These are phyloP conservation scores for Penicillium sp. DNA, from an alignment of 2,329 filamentous ascomycete species.

Conservation along the genomic window DNA sequence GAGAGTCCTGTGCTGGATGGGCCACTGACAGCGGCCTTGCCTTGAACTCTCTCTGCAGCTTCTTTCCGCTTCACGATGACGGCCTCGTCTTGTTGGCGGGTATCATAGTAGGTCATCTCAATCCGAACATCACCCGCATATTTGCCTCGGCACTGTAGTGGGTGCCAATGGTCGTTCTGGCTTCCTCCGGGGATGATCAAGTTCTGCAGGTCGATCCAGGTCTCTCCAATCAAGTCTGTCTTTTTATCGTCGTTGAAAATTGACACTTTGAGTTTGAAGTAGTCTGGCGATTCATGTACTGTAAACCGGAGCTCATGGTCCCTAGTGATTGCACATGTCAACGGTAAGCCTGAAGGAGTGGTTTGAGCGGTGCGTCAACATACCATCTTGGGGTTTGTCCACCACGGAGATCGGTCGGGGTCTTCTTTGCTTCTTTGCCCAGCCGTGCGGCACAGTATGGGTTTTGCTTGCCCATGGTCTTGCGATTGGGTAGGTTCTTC, in stretches of 20 bases:
- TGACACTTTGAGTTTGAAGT: slow-evolving; percentile 91
- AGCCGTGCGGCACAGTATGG: slow-evolving; percentile 92
- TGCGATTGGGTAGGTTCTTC: slow-evolving; percentile 94
- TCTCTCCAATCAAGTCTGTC: slow-evolving; percentile 93
- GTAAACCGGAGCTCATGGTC: slow-evolving; percentile 95
- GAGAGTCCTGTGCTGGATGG: slow-evolving; percentile 34
- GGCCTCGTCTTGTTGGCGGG: slow-evolving; percentile 76
- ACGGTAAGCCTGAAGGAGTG: background rate
- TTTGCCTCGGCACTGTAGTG: slow-evolving; percentile 82
- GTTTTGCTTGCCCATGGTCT: slow-evolving; percentile 98
- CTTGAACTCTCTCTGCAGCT: slow-evolving; percentile 39
- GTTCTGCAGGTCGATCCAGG: slow-evolving; percentile 79
- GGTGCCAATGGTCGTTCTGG: slow-evolving; percentile 93
- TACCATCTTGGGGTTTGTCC: slow-evolving; percentile 97
- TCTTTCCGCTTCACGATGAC: slow-evolving; percentile 57
- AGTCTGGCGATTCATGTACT: slow-evolving; percentile 95
- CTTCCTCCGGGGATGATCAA: slow-evolving; percentile 85
- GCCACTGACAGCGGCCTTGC: slow-evolving; percentile 24
- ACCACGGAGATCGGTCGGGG: slow-evolving; percentile 86
- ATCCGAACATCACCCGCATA: slow-evolving; percentile 94
- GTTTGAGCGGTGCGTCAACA: background rate
- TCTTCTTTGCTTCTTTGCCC: slow-evolving; percentile 97
- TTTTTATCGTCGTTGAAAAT: slow-evolving; percentile 98
- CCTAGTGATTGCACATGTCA: slow-evolving; percentile 56
- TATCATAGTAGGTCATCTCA: slow-evolving; percentile 96